Evolutionary conservation across 192 early-diverging fungal genomes (phyloP).

Genomic region (Funneliformis mosseae): DNA sequence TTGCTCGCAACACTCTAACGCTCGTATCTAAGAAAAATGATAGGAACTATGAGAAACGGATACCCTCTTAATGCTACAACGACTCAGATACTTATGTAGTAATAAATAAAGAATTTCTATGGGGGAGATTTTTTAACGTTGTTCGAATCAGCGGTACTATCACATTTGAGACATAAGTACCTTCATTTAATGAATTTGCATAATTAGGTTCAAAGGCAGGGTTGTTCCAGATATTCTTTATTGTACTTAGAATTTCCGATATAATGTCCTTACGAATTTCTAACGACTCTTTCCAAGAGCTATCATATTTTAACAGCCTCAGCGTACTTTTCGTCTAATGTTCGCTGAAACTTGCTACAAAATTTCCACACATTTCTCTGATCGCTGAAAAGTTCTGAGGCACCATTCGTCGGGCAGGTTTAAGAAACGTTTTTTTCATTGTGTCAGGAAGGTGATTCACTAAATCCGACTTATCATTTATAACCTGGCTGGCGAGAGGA

Average conservation of each 20-base stretch:
- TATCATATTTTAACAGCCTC: neutral
- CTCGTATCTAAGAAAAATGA: constrained; percentile 1
- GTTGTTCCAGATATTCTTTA: neutral
- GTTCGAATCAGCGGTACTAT: constrained; percentile 5
- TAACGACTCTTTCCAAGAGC: neutral
- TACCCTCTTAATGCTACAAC: neutral
- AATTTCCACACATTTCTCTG: constrained; percentile 15
- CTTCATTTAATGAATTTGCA: constrained; percentile 13
- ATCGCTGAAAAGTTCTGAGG: neutral
- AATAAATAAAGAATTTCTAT: constrained; percentile 3
- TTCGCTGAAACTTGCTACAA: too few relatives aligned
- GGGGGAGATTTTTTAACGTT: neutral
- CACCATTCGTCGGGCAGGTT: constrained; percentile 5
- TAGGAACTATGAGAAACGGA: neutral
- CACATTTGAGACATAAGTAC: constrained; percentile 11
- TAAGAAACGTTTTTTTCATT: neutral
- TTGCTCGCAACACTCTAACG: constrained; percentile 16
- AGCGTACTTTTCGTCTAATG: too few relatives aligned
- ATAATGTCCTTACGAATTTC: neutral
- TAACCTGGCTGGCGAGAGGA: neutral
- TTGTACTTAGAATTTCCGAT: constrained; percentile 1
- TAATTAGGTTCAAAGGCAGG: constrained; percentile 1
- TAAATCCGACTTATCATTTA: neutral
- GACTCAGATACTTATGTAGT: neutral
- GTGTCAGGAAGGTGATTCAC: neutral